Evolutionary conservation across 495 filamentous ascomycete species (phyloP), one percentile per base, ranked within the genome.

Genomic region (Penicillium fimorum): DNA sequence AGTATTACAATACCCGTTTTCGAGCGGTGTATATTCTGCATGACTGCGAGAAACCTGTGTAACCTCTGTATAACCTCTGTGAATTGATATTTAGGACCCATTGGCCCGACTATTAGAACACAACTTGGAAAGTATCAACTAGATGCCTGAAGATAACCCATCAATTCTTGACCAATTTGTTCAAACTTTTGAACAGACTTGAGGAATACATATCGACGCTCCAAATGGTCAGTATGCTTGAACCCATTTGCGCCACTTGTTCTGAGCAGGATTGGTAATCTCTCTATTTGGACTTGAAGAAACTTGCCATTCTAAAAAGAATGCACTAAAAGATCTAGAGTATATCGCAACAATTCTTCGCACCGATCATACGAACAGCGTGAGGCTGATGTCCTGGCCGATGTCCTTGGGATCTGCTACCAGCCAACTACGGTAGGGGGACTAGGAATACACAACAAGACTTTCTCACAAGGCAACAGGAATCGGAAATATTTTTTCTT

Each of bases 401-500:
- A 53, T 40, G 58, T 64, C 30, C 41, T 64, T 8, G 40, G 47
- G 13, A 58, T 64, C 20, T 64, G 62, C 41, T 25, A 41, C 30
- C 58, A 61, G 46, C 47, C 54, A 13, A 13, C 38, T 10, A 55
- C 56, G 6, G 24, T 63, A 10, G 68, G 68, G 3, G 66, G 64
- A 10, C 56, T 69, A 5, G 66, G 55, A 13, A 24, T 69, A 7
- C 30, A 24, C 0, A 10, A 0, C 27, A 42, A 12, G n/a, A 13
- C 10, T 2, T 2, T 22, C 38, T 65, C 2, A 50, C 40, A 9
- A 7, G 17, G 2, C 32, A 54, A 7, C 48, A 67, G 38, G 48
- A 50, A 42, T 57, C 55, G 6, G 64, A 71, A 53, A 63, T 67
- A 2, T 18, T 24, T 62, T 11, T 71, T 69, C 56, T 53, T 65